Evolutionary conservation across 257 asterid genomes (phyloP).

Genomic region (Forsythia suspensa): DNA sequence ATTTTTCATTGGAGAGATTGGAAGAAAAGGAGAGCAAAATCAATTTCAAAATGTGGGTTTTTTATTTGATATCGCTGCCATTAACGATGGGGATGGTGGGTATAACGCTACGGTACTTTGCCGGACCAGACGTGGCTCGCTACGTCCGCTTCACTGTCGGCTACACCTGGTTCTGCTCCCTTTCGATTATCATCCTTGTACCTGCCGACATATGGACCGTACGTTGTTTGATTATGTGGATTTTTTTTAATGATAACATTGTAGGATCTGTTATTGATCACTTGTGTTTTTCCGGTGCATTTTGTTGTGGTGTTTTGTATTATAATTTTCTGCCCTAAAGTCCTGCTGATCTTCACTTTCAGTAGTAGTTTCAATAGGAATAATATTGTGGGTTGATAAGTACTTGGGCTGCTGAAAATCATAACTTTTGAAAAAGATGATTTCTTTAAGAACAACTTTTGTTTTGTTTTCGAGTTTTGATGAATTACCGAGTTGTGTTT

Average conservation of each 20-base stretch:
- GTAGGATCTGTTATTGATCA: constrained; percentile 13
- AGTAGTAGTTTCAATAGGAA: not conserved
- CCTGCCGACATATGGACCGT: constrained; percentile 89
- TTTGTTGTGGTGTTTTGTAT: not conserved
- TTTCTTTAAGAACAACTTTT: not conserved
- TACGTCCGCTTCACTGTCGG: constrained; percentile 66
- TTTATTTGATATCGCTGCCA: constrained; percentile 67
- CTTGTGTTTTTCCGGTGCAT: not conserved
- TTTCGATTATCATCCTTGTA: constrained; percentile 69
- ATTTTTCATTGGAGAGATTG: not conserved
- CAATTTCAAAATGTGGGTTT: constrained; percentile 59
- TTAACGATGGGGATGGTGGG: constrained; percentile 75
- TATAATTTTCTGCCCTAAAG: not conserved
- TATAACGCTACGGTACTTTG: constrained; percentile 61
- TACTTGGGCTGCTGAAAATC: not conserved
- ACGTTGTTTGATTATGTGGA: constrained; percentile 22
- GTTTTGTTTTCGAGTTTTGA: not conserved
- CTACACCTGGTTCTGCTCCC: constrained; percentile 80
- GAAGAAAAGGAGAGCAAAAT: not conserved
- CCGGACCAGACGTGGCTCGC: constrained; percentile 68
- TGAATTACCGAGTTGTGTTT: not conserved
- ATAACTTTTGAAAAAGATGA: not conserved
- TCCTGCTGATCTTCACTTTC: not conserved
- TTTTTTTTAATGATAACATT: not conserved
- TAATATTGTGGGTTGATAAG: not conserved